phyloP scores from a whole-genome alignment of 1,139 yeast species.

The Debaryomyces fabryi region DNA sequence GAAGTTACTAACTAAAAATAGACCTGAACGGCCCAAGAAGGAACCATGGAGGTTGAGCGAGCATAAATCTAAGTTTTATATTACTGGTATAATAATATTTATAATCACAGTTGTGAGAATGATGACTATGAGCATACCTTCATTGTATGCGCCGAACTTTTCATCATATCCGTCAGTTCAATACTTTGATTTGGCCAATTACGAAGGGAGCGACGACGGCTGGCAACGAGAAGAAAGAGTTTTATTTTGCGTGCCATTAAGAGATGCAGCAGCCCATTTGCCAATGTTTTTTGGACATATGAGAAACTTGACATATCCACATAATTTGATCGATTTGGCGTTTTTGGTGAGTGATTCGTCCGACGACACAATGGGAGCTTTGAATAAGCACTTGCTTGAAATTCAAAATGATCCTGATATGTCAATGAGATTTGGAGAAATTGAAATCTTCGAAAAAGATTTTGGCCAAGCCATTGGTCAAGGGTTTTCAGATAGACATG shows the following conservation, averaged over 20 bases:
- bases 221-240: slow-evolving; percentile 60
- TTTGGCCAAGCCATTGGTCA: slow-evolving; percentile 57
- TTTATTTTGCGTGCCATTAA: slow-evolving; percentile 57
- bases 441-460: slow-evolving; percentile 57
- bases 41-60: not conserved
- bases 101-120: slow-evolving; percentile 9
- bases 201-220: slow-evolving; percentile 48
- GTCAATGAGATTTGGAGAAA: slow-evolving; percentile 53
- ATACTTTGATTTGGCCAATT: slow-evolving; percentile 50
- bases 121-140: slow-evolving; percentile 3
- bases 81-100: slow-evolving; percentile 11
- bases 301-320: slow-evolving; percentile 60
- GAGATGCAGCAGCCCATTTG: slow-evolving; percentile 65
- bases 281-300: slow-evolving; percentile 64
- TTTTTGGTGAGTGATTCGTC: slow-evolving; percentile 60
- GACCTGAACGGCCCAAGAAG: slow-evolving; percentile 4
- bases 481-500: slow-evolving; percentile 55
- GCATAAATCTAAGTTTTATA: slow-evolving; percentile 1
- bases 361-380: slow-evolving; percentile 57
- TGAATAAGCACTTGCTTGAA: slow-evolving; percentile 43
- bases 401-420: slow-evolving; percentile 48
- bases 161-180: slow-evolving; percentile 28
- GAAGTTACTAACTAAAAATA: slow-evolving; percentile 1
- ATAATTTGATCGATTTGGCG: slow-evolving; percentile 57
- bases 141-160: slow-evolving; percentile 30